Evolutionary conservation across 106 monocot genomes (phyloP), one percentile per base, ranked within the genome.

Genomic region (Acorus calamus): DNA sequence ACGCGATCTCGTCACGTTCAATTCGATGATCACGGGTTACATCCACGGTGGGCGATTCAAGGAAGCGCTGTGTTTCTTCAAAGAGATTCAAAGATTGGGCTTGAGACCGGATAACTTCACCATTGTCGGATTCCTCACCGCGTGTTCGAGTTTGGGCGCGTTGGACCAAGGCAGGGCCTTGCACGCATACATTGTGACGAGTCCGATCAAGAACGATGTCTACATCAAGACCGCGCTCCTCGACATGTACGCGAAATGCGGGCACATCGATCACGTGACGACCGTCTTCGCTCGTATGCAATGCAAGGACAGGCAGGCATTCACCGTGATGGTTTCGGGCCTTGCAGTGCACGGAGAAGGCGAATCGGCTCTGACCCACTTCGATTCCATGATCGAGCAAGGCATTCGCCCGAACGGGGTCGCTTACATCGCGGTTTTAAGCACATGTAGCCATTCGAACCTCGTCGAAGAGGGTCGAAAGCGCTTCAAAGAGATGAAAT

Each of bases 231-330:
- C 92, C 8, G 74, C 81, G 11, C 70, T 92, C 8, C 2, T 92
- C 51, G 92, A 92, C 73, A 92, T 92, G 92, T 92, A 87, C 57
- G 79, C 87, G 28, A 92, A 92, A 63, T 87, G 87, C 42, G 87
- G 84, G 42, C 84, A 64, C 64, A 78, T 87, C 55, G 87, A 84
- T 7, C 73, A 84, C 28, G 79, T 84, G 28, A 59, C 75, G 44
- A 14, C 62, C 3, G 79, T 92, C 3, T 92, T 87, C 14, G 42
- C 56, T 10, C 75, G 69, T 48, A 92, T 92, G 73, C 7, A 4
- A 41, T 14, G 67, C 52, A 92, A 66, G 63, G 84, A 87, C 71
- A 47, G 75, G 8, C 58, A 66, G 44, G 47, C 87, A 51, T 92
- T 87, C 84, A 82, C 80, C 46, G 72, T 72, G 4, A 54, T 86